Conservation (phyloP, 352 stramenopile species). For the Globisporangium parvum region DNA sequence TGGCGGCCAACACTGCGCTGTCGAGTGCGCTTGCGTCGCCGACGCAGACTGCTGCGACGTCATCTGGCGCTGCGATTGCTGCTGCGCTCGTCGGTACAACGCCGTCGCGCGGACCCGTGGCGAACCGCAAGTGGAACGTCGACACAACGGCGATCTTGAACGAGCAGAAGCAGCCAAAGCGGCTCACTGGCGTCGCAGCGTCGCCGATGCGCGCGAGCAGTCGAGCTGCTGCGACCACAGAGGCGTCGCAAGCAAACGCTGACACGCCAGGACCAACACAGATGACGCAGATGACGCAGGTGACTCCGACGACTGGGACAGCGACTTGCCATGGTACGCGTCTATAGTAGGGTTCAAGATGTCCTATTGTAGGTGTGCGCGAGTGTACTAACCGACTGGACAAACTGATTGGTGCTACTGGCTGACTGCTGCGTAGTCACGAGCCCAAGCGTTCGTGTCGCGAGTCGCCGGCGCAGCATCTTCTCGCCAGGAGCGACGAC, state of each 20-base stretch:
- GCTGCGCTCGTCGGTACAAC: slow-evolving; percentile 7
- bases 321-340: too few species aligned
- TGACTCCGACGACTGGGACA: slow-evolving; percentile 4
- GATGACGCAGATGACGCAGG: slow-evolving; percentile 13
- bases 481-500: slow-evolving; percentile 2
- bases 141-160: slow-evolving; percentile 56
- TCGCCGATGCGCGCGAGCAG: slow-evolving; percentile 3
- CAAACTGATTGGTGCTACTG: neutral
- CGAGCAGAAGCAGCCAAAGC: slow-evolving; percentile 28
- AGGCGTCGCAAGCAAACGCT: neutral
- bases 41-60: neutral
- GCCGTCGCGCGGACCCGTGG: slow-evolving; percentile 31
- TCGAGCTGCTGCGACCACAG: too few species aligned
- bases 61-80: slow-evolving; percentile 7
- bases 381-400: neutral
- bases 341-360: too few species aligned
- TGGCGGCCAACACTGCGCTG: slow-evolving; percentile 10
- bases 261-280: slow-evolving; percentile 6
- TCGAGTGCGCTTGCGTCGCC: slow-evolving; percentile 6
- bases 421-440: neutral
- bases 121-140: slow-evolving; percentile 68
- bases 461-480: slow-evolving; percentile 6
- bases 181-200: slow-evolving; percentile 4
- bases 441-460: neutral
- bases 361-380: too few species aligned